Evolutionary conservation across 768 basidiomycete genomes (phyloP), one percentile per base, ranked within the genome.

Genomic region (Mycena rebaudengoi): DNA sequence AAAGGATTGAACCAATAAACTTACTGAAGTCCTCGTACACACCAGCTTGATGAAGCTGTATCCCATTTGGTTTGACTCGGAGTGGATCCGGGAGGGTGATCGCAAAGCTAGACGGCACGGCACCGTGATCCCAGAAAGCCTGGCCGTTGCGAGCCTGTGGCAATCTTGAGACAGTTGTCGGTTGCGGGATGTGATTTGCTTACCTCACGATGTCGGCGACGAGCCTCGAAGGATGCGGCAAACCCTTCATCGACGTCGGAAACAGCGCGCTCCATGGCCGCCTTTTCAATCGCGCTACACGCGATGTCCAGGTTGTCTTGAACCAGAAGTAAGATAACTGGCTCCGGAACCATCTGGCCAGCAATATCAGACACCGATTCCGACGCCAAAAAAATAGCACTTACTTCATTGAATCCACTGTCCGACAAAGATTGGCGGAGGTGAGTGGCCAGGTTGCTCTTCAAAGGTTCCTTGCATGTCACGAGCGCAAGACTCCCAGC

Each of bases 21-120:
- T 68, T 71, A 88, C 95, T 91, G 67, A 99, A 99, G 73, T 99
- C 98, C 69, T 98, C 96, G 77, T 99, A 99, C 12, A 99, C 95
- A 46, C 87, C 86, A 33, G 89, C 78, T 76, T 99, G 98, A 67
- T 89, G 87, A 20, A 85, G 80, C 65, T 94, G 91, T 11, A 99
- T 80, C 37, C 98, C 98, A 43, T 82, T 88, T 12, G 88, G 82
- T 71, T 93, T 92, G 74, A 99, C 87, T 35, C 96, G 88, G 48
- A 99, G 81, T 26, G 93, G 90, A 69, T 99, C 96, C 4, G 98
- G 98, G 41, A 99, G 84, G 54, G 80, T 86, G 4, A 84, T 77
- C 5, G 88, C 85, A 70, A 94, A 92, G 62, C 85, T 89, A 8
- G 92, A 86, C 16, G 81, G 87, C 60, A 84, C 86, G 64, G 92